Evolutionary conservation across 1,284 basidiomycete species (phyloP).

Genomic region (Sanguinoderma infundibulare): DNA sequence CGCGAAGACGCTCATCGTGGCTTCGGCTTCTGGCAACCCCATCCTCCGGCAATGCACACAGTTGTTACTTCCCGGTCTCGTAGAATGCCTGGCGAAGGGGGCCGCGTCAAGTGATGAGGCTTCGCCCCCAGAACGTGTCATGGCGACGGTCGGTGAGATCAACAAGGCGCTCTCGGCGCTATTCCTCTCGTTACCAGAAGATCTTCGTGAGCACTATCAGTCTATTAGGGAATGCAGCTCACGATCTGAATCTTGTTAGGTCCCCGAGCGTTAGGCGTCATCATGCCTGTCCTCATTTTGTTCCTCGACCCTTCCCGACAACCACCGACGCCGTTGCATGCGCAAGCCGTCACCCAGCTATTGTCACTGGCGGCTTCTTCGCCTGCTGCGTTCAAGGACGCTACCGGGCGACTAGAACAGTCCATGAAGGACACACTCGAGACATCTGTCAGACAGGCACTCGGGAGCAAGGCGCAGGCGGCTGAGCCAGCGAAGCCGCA

Average conservation of each 20-base stretch:
- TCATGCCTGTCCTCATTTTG: conserved; percentile 81
- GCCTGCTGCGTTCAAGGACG: conserved; percentile 87
- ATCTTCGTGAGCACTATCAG: conserved; percentile 57
- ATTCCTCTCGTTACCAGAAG: conserved; percentile 60
- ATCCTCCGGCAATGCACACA: conserved; percentile 77
- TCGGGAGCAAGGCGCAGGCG: conserved; percentile 47
- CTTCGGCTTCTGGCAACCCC: conserved; percentile 63
- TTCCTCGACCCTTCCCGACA: conserved; percentile 64
- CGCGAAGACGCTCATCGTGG: conserved; percentile 78
- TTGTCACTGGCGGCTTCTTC: conserved; percentile 77
- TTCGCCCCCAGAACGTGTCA: conserved; percentile 55
- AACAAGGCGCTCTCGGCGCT: conserved; percentile 81
- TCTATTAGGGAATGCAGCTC: background rate
- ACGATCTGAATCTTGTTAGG: conserved; percentile 44
- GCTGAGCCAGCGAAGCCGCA: conserved; percentile 64
- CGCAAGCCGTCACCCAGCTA: conserved; percentile 74
- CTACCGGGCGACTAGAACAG: conserved; percentile 71
- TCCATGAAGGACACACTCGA: conserved; percentile 73
- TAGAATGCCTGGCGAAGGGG: conserved; percentile 77
- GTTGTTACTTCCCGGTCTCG: conserved; percentile 78
- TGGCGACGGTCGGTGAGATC: conserved; percentile 75
- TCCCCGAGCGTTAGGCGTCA: conserved; percentile 71
- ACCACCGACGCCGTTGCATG: conserved; percentile 54
- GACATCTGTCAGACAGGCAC: conserved; percentile 75
- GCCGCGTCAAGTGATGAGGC: conserved; percentile 62